Base-by-base conservation (phyloP, 331 rosid genomes). In the Stylosanthes scabra region DNA sequence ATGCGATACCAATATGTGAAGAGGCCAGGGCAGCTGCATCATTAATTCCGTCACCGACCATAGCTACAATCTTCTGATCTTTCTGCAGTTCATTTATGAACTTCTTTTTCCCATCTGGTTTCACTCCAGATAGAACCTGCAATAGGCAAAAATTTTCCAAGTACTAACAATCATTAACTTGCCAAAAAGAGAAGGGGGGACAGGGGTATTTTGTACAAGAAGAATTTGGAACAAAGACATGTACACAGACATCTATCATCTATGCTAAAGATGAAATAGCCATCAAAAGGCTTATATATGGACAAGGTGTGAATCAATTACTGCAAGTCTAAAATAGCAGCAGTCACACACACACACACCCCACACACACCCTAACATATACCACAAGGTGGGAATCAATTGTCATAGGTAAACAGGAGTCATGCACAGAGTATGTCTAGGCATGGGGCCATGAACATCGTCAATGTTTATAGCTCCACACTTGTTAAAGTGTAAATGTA, bases 11-110 rank as follows among this genome's bases (percentile, higher is more conserved):
- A 83, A 94, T 59, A 79, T 94, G 91, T 40, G 97, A 81, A 62
- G 90, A 74, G 71, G 99, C 99, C 80, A 94, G 82, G 16, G 99
- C 99, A 74, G 99, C 97, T 67, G 96, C 90, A 84, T 94, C 99
- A 58, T 94, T 94, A 71, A 94, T 94, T 79, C 99, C 99, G 81
- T 94, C 99, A 56, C 97, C 97, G 81, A 91, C 99, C 99, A 94
- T 94, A 39, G 97, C 99, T 51, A 94, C 93, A 68, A 91, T 51
- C 50, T 81, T 89, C 34, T 83, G 83, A 78, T 84, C 86, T 47
- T 85, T 80, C 81, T 89, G 95, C 58, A 94, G 95, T 58, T 79
- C 76, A 56, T 83, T 86, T 71, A 91, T 84, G 80, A 91, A 94
- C 45, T 83, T 83, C 82, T 87, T 87, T 83, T 94, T 94, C 80